These are phyloP conservation scores for Calycina herbarum DNA, from an alignment of 2,329 filamentous ascomycete species.

Conservation along the genomic window DNA sequence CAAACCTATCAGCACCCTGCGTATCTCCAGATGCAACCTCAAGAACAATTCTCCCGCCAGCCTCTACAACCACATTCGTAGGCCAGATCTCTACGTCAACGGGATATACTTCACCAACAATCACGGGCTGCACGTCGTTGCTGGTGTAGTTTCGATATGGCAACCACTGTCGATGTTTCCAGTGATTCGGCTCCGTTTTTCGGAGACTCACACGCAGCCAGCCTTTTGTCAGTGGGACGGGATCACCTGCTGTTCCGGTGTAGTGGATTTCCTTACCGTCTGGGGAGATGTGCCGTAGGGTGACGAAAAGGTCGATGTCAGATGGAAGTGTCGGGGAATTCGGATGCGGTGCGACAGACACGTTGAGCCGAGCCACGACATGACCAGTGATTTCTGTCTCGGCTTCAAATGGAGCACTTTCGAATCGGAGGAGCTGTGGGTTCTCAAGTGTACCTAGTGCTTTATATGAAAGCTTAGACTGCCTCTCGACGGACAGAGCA, in stretches of 20 bases:
- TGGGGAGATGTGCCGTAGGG: slow-evolving; percentile 57
- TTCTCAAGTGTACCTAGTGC: slow-evolving; percentile 55
- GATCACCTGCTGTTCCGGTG: slow-evolving; percentile 65
- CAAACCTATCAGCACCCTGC: slow-evolving; percentile 58
- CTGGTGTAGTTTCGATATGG: slow-evolving; percentile 60
- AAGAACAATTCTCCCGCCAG: slow-evolving; percentile 54
- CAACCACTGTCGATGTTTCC: slow-evolving; percentile 53
- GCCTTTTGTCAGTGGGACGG: slow-evolving; percentile 62
- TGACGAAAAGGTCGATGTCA: slow-evolving; percentile 66
- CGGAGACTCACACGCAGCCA: slow-evolving; percentile 61
- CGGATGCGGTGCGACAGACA: slow-evolving; percentile 52
- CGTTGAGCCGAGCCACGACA: slow-evolving; percentile 61
- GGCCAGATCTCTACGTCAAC: slow-evolving; percentile 67
- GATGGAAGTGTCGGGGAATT: slow-evolving; percentile 39
- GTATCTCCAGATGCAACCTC: slow-evolving; percentile 59
- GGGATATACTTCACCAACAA: slow-evolving; percentile 54
- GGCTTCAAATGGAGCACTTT: slow-evolving; percentile 54
- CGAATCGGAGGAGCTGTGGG: slow-evolving; percentile 57
- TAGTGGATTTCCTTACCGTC: slow-evolving; percentile 60
- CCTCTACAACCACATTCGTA: slow-evolving; percentile 57
- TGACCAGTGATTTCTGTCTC: slow-evolving; percentile 73
- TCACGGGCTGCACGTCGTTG: slow-evolving; percentile 55
- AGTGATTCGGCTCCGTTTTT: slow-evolving; percentile 51
- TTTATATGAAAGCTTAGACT: slow-evolving; percentile 29
- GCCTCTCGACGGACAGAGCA: not conserved